Base-by-base conservation (phyloP, 2,329 filamentous ascomycete genomes). In the Penicillium digitatum region DNA sequence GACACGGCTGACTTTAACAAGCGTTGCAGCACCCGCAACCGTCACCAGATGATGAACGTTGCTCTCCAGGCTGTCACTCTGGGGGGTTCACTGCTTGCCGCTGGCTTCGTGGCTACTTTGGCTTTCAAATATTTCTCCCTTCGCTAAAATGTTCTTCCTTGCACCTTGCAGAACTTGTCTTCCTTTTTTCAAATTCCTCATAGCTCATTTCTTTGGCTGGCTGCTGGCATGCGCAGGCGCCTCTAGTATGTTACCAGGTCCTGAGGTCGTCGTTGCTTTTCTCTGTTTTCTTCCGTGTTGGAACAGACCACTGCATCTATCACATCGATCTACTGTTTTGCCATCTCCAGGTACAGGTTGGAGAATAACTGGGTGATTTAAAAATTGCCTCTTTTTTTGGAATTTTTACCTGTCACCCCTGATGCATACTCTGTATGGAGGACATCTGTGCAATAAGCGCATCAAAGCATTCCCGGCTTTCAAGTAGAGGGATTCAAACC, bases 1-100 rank as follows among this genome's bases (percentile, higher is more conserved):
- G 78, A 81, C 67, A 80, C 79, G 56, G 78, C 79, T 65, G 75
- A 79, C 57, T 82, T 82, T 68, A 80, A 82, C 61, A 77, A 79
- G 62, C 76, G 80, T 61, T 82, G 79, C 71, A 75, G 76, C 54
- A 75, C 71, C 45, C 73, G 80, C 43, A 82, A 82, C 70, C 74
- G 78, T 58, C 78, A 77, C 64, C 80, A 82, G 67, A 81, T 82
- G 78, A 74, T 79, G 71, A 82, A 82, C 62, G 77, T 78, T 35
- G 72, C 79, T 47, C 73, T 82, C 65, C 76, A 80, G 57, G 78
- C 76, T 18, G 67, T 80, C 45, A 78, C 80, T 12, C 74, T 81
- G 51, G 78, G 79, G 22, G 75, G 79, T 29, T 73, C 76, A 18
- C 59, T 81, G 12, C 66, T 80, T 56, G 79, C 79, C 3, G 72